A percentile compares a stretch with the other conserved stretches of the same genome.
Evolutionary conservation across 2,329 filamentous ascomycete species (phyloP).

Genomic region (Penicillium sp.): DNA sequence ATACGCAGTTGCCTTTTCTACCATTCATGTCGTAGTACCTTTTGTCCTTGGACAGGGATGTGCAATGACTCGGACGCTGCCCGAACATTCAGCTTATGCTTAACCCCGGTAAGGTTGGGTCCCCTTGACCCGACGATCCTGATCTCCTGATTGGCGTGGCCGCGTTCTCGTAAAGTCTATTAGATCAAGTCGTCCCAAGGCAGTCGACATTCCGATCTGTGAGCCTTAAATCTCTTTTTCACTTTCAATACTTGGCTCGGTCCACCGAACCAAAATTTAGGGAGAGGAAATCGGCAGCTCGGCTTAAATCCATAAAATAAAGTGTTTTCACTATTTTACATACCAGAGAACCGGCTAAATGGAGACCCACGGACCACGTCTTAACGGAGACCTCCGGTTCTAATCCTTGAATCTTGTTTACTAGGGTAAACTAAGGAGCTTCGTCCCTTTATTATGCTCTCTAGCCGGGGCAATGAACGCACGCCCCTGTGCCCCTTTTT

Average conservation of each 20-base stretch:
- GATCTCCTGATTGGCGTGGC: slow-evolving; percentile 17
- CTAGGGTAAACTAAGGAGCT: not conserved
- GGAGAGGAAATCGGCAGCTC: not conserved
- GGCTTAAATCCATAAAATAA: slow-evolving; percentile 7
- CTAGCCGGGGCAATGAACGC: too few relatives aligned
- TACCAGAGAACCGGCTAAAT: not conserved
- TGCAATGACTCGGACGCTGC: slow-evolving; percentile 25
- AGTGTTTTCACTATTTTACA: not conserved
- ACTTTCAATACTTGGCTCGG: too few relatives aligned
- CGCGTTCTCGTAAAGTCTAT: slow-evolving; percentile 15
- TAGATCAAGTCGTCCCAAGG: slow-evolving; percentile 14
- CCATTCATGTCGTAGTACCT: not conserved
- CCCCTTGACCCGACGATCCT: slow-evolving; percentile 25
- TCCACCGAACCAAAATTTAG: not conserved
- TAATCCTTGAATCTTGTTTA: not conserved
- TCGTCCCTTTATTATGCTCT: too few relatives aligned
- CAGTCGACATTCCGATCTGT: slow-evolving; percentile 1
- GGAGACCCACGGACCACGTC: slow-evolving; percentile 16
- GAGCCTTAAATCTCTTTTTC: not conserved
- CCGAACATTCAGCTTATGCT: slow-evolving; percentile 32
- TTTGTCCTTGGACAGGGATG: slow-evolving; percentile 22
- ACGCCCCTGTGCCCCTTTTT: not conserved
- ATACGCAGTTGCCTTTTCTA: not conserved
- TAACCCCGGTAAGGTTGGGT: slow-evolving; percentile 39
- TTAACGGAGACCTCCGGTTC: slow-evolving; percentile 7